phyloP scores from a whole-genome alignment of 306 rosid species.

The Luffa aegyptiaca region DNA sequence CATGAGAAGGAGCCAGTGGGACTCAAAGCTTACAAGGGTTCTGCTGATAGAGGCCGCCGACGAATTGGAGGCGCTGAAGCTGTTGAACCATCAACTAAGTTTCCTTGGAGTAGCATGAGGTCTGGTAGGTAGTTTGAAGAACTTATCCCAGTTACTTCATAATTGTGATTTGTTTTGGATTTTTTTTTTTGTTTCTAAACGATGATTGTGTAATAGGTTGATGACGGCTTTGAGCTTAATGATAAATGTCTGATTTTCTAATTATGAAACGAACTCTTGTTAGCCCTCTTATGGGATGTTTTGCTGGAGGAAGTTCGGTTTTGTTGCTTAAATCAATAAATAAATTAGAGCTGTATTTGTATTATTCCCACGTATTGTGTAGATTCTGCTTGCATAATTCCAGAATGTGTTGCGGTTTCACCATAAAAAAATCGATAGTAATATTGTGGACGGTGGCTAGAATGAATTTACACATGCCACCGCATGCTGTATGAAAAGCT shows the following conservation, averaged over 20 bases:
- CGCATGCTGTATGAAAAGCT: background rate
- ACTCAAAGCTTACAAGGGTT: slow-evolving; percentile 10
- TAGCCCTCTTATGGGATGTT: background rate
- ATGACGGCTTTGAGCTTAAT: background rate
- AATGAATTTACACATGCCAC: background rate
- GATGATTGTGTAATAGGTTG: background rate
- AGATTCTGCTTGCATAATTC: background rate
- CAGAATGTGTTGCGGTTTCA: background rate
- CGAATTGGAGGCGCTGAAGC: slow-evolving; percentile 3
- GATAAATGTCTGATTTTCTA: background rate
- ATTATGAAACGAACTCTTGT: background rate
- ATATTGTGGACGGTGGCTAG: background rate
- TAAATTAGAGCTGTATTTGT: background rate
- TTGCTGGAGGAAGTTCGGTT: background rate
- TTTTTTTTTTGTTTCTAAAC: background rate
- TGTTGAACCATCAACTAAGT: slow-evolving; percentile 27
- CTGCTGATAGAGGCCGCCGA: slow-evolving; percentile 14
- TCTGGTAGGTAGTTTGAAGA: slow-evolving; percentile 31
- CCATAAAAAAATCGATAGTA: background rate
- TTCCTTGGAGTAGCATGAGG: slow-evolving; percentile 78
- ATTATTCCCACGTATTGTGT: background rate
- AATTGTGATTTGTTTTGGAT: background rate
- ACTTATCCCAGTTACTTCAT: background rate
- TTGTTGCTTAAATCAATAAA: background rate
- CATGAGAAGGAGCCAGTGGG: slow-evolving; percentile 22